Conservation (phyloP, 2,329 filamentous ascomycete genomes). For the Penicillium sp. region DNA sequence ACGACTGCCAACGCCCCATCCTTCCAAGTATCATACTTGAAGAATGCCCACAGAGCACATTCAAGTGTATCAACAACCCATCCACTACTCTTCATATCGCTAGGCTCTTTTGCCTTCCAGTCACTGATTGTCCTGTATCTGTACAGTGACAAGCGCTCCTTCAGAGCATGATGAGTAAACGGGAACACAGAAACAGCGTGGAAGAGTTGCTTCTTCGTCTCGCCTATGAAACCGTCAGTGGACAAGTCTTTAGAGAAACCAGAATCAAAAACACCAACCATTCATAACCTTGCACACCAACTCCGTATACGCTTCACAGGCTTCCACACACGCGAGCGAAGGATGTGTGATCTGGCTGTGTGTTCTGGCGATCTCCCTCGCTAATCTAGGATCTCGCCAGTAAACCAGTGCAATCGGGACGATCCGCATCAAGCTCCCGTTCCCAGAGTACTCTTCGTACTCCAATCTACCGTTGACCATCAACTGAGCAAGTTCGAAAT, state of each 20-base stretch:
- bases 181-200: conserved; percentile 3
- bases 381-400: conserved; percentile 21
- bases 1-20: conserved; percentile 41
- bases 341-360: conserved; percentile 41
- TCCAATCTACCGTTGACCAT: conserved; percentile 17
- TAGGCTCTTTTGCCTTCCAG: conserved; percentile 24
- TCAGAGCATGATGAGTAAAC: conserved; percentile 11
- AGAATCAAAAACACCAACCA: conserved; percentile 10
- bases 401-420: conserved; percentile 37
- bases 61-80: conserved; percentile 45
- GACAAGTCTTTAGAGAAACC: conserved; percentile 3
- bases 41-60: conserved; percentile 45
- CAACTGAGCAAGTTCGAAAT: conserved; percentile 15
- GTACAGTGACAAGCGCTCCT: conserved; percentile 11
- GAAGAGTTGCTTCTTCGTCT: conserved; percentile 17
- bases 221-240: conserved; percentile 2
- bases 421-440: conserved; percentile 46
- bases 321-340: conserved; percentile 36
- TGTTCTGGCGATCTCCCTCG: conserved; percentile 23
- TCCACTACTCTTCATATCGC: conserved; percentile 36
- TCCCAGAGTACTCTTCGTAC: conserved; percentile 29
- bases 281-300: conserved; percentile 33
- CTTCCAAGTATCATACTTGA: conserved; percentile 36
- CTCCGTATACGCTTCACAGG: conserved; percentile 40
- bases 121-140: conserved; percentile 17